Evolutionary conservation across 805 yeast genomes (phyloP).

Genomic region (Cyberlindnera nakhonratchasimensis): DNA sequence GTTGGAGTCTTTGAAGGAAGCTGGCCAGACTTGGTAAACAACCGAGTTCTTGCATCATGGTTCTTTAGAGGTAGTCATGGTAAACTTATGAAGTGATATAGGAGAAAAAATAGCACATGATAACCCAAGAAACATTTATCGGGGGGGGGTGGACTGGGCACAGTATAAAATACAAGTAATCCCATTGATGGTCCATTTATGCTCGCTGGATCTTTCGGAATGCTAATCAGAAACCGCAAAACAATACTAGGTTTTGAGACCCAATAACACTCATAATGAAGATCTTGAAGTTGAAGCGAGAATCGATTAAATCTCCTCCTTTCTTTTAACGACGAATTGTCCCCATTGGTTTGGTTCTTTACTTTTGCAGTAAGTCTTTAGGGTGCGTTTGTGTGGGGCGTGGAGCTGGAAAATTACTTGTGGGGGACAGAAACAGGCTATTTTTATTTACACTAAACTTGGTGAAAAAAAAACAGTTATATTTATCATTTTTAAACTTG

Average conservation of each 20-base stretch:
- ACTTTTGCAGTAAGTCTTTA: no score
- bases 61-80: neutral
- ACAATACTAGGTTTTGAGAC: no score
- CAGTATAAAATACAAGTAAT: neutral
- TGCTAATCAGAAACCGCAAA: no score
- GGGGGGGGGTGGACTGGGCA: no score
- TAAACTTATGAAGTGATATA: neutral
- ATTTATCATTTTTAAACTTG: neutral
- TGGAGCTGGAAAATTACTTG: neutral
- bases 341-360: no score
- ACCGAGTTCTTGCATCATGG: conserved; percentile 56
- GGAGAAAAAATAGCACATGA: neutral
- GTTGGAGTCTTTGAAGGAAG: conserved; percentile 55
- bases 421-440: neutral
- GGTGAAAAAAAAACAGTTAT: neutral
- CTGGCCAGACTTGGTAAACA: conserved; percentile 61
- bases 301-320: no score
- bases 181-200: neutral
- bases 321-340: no score
- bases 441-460: no score
- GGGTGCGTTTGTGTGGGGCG: neutral
- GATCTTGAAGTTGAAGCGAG: no score
- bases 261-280: no score
- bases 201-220: conserved; percentile 1
- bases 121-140: no score